Base-by-base conservation (phyloP, 2,329 filamentous ascomycete genomes). In the Pseudogymnoascus sp. region DNA sequence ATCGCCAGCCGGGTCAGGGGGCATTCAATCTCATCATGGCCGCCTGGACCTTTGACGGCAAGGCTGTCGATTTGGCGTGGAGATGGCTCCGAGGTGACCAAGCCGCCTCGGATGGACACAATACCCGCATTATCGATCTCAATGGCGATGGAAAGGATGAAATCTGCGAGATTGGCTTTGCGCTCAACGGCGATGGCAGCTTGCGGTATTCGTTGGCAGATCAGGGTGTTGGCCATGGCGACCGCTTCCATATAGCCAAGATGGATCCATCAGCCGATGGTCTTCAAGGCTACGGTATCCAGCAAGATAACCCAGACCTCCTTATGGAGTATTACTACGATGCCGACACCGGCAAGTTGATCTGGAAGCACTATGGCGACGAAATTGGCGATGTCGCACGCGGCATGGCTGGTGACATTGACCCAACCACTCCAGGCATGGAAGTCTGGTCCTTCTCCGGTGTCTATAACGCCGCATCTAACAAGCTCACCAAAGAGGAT, bases 391-490 rank as follows among this genome's bases (percentile, higher is more conserved):
- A 58, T 37, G 53, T 58, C 15, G 53, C 15, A 14, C 53, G 53
- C 14, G 53, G 53, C n/a, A 33, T 58, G 30, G 53, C 28, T n/a
- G 53, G 30, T n/a, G 53, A 58, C n/a, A 36, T 58, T 58, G 53
- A 58, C 53, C 53, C 53, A 14, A 25, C 14, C 9, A 8, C 7
- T 6, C 25, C 53, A 1, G 53, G 53, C 9, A 58, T 58, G 53
- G 53, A 58, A 20, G 53, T 36, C 28, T 58, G 53, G 53, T n/a
- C 53, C 12, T 58, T 58, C 12, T 12, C 20, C 11, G 53, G 53
- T 6, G 15, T 58, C 14, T 58, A 58, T 25, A 58, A 58, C 9
- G 53, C 53, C 3, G 6, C 6, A 14, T 14, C 14, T 7, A 22
- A 58, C 14, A 37, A 36, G 25, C 53, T 58, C 53, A 58, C 53